Percentiles rank a stretch among this genome's conserved stretches.
Evolutionary conservation across 1,284 basidiomycete species (phyloP).

Genomic region (Pseudozyma flocculosa): DNA sequence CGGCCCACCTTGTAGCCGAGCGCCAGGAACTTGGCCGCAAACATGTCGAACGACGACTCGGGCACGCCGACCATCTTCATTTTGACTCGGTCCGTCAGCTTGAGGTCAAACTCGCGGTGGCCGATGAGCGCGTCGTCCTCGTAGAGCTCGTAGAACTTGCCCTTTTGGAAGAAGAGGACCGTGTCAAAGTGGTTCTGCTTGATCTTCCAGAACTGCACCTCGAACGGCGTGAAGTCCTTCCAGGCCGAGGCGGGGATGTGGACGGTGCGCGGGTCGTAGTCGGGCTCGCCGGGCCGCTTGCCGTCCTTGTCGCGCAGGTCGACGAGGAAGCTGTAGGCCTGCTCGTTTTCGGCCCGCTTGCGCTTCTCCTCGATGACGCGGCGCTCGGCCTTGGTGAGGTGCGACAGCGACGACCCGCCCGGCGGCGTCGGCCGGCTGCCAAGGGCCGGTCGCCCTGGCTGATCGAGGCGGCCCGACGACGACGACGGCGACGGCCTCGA

Average conservation of each 20-base stretch:
- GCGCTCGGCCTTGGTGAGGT: conserved; percentile 84
- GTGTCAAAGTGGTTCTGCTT: conserved; percentile 60
- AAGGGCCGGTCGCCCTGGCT: background rate
- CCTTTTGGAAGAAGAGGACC: conserved; percentile 96
- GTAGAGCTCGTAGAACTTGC: conserved; percentile 61
- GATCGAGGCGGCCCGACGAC: background rate
- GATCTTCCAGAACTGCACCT: conserved; percentile 64
- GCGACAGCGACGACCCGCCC: conserved; percentile 58
- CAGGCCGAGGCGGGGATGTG: conserved; percentile 77
- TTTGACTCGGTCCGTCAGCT: conserved; percentile 82
- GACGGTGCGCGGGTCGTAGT: conserved; percentile 91
- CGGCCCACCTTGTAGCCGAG: conserved; percentile 89
- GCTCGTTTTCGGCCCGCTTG: conserved; percentile 77
- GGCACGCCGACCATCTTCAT: conserved; percentile 97
- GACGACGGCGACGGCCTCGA: background rate
- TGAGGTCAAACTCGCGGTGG: conserved; percentile 58
- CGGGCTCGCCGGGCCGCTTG: conserved; percentile 73
- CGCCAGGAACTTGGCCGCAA: conserved; percentile 61
- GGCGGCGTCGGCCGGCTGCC: conserved; percentile 1
- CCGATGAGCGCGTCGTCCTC: conserved; percentile 58
- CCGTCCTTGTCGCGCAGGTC: conserved; percentile 82
- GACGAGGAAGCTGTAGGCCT: conserved; percentile 77
- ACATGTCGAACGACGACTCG: conserved; percentile 79
- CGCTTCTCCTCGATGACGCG: conserved; percentile 60
- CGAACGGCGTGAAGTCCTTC: conserved; percentile 88